Evolutionary conservation across 78 protist species (phyloP).

Genomic region (Protostelium mycophagum): DNA sequence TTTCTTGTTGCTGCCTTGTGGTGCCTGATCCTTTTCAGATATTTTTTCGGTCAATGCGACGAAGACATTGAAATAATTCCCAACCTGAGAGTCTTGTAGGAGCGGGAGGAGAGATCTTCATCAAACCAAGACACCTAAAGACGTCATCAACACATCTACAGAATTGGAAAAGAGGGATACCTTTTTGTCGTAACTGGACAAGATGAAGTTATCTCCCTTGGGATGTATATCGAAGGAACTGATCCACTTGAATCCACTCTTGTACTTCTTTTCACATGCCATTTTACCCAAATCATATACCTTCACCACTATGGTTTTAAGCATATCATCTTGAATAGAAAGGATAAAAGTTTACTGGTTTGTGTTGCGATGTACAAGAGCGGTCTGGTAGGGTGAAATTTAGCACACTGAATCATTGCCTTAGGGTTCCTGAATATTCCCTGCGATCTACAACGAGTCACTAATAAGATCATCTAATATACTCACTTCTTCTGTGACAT

Average conservation of each 20-base stretch:
- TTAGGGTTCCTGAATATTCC: background rate
- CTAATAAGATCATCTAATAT: background rate
- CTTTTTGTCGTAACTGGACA: conserved; percentile 83
- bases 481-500: background rate
- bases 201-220: conserved; percentile 84
- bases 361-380: conserved; percentile 85
- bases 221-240: conserved; percentile 89
- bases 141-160: too few species aligned
- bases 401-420: background rate
- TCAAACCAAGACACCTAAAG: conserved; percentile 89
- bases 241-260: conserved; percentile 63
- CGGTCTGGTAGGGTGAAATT: conserved; percentile 96
- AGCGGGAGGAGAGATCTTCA: conserved; percentile 78
- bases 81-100: conserved; percentile 88
- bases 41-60: background rate
- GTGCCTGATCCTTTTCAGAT: conserved; percentile 31
- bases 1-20: conserved; percentile 86
- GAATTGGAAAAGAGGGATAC: conserved; percentile 46
- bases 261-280: conserved; percentile 22
- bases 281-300: background rate
- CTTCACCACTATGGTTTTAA: background rate
- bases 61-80: background rate
- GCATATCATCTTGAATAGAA: conserved; percentile 70
- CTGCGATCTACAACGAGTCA: background rate
- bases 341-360: conserved; percentile 67